Base-by-base conservation (phyloP, 1,284 basidiomycete genomes). In the Puccinia horiana region DNA sequence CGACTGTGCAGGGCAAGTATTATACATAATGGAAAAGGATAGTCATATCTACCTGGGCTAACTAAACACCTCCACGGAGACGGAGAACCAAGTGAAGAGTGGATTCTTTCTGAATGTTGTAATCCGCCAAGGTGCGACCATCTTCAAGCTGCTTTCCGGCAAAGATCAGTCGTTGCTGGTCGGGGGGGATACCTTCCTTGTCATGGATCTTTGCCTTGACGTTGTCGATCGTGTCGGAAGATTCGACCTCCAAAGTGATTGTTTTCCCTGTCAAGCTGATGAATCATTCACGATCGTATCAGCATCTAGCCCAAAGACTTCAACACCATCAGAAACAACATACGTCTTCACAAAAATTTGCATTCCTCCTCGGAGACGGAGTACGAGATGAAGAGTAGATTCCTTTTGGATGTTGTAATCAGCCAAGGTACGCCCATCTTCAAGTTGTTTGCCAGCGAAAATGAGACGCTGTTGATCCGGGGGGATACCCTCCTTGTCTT, bases 401-500 rank as follows among this genome's bases (percentile, higher is more conserved):
- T 95, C 94, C 90, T 94, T 95, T 89, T 95, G 96, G 86, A 98
- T 98, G 91, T 93, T 94, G 90, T 96, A 96, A 89, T 96, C 93
- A 83, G 87, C 86, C 84, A 85, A 69, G 69, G 83, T 74, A 20
- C 80, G 80, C 1, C 88, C 88, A 82, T 88, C 88, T 83, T 88
- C 88, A 54, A 88, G 85, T 85, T 88, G 88, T 85, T 88, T 88
- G 63, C 88, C 88, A n/a, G n/a, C n/a, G n/a, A n/a, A n/a, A n/a
- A n/a, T n/a, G n/a, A n/a, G n/a, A n/a, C n/a, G n/a, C 65, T 54
- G 72, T 54, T 74, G 72, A 74, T 74, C 72, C 40, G 72, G 72
- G 26, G 72, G 72, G 47, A 74, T 74, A 11, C 72, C 72, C 32
- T 74, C 72, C 47, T 74, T 74, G 72, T 74, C 72, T 74, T 74